These are phyloP conservation scores for Lentinula guzmanii DNA, from an alignment of 768 basidiomycete genomes.

Conservation along the genomic window DNA sequence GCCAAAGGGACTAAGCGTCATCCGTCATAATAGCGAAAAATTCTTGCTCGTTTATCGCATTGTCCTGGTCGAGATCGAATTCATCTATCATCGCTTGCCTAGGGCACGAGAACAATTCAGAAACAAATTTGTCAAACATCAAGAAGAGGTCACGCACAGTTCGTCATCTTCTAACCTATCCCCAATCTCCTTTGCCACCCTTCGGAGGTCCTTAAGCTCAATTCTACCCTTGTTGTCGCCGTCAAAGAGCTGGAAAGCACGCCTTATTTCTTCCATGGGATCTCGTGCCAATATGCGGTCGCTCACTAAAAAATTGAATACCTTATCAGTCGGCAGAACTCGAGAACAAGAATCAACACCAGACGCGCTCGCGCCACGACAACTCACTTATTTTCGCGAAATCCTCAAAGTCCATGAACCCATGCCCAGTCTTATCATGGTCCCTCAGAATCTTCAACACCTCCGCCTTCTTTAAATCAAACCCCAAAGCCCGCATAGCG, in stretches of 20 bases:
- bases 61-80: conserved; percentile 97
- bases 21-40: conserved; percentile 98
- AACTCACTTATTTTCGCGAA: conserved; percentile 90
- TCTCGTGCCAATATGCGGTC: conserved; percentile 90
- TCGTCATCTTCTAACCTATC: conserved; percentile 95
- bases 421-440: conserved; percentile 77
- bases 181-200: conserved; percentile 96
- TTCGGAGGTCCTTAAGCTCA: conserved; percentile 78
- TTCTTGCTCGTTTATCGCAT: conserved; percentile 94
- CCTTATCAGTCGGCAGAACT: conserved; percentile 8
- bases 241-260: conserved; percentile 96
- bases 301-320: conserved; percentile 59
- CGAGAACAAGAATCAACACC: conserved; percentile 5
- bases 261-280: conserved; percentile 92
- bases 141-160: conserved; percentile 54
- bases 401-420: conserved; percentile 87
- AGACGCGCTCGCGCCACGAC: background rate
- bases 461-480: conserved; percentile 98
- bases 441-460: conserved; percentile 92
- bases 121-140: background rate
- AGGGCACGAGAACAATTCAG: background rate
- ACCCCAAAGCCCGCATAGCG: conserved; percentile 95
- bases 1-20: conserved; percentile 50
- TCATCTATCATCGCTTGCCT: conserved; percentile 99
- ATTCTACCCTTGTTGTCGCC: conserved; percentile 96